Conservation (phyloP, 2,329 filamentous ascomycete species). For the Cordyceps farinosa region DNA sequence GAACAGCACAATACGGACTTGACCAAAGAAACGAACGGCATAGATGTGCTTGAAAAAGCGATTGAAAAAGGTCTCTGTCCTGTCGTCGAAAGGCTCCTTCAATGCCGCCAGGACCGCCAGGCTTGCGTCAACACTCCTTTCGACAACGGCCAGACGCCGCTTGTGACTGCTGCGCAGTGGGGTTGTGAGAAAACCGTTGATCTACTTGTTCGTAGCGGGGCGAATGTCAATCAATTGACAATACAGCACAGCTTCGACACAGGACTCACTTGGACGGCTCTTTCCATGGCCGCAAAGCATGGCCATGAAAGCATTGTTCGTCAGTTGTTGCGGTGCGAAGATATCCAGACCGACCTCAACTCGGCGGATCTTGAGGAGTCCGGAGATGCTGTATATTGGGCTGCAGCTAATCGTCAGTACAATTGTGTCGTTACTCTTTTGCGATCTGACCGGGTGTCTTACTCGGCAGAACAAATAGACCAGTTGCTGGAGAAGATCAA, state of each 20-base stretch:
- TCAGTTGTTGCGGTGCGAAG: neutral
- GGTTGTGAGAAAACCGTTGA: neutral
- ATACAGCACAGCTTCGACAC: neutral
- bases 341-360: neutral
- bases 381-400: neutral
- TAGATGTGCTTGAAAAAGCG: neutral
- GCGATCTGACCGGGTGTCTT: neutral
- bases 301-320: neutral
- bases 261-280: neutral
- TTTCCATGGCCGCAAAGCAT: neutral
- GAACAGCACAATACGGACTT: neutral
- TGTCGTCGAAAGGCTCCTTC: neutral
- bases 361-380: neutral
- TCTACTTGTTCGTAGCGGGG: neutral
- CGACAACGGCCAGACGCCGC: neutral
- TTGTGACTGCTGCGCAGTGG: neutral
- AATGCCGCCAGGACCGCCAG: neutral
- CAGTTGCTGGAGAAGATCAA: neutral
- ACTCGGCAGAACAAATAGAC: neutral
- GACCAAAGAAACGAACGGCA: neutral
- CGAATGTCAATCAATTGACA: neutral
- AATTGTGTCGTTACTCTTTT: neutral
- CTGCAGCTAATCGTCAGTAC: neutral
- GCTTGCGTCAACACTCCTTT: conserved; percentile 1
- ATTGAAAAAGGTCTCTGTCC: neutral